Base-by-base conservation (phyloP, 306 rosid species). In the Chamaecrista fasciculata region DNA sequence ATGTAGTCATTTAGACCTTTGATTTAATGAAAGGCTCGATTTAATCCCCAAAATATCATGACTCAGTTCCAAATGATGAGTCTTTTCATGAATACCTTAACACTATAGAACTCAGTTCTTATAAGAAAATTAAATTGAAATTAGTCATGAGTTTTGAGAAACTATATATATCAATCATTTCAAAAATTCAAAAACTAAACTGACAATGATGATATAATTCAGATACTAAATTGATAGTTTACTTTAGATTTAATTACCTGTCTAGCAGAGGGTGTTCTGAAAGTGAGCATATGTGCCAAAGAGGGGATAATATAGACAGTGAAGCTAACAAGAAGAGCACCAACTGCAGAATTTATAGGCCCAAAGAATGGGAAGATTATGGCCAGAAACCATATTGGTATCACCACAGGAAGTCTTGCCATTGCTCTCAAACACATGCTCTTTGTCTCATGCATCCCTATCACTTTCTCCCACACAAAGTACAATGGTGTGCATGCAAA, bases 391-490 rank as follows among this genome's bases (percentile, higher is more conserved):
- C 99, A 94, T 21, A 94, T 89, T 1, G 99, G 99, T 16, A 94
- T 80, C 37, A 94, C 99, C 81, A 94, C 97, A 0, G 99, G 99
- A 46, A 94, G 77, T 74, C 99, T 87, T 40, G 88, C 99, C 11
- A 91, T 42, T 25, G 99, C 99, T 78, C 99, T 84, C 40, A 88
- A 0, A 46, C 92, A 94, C 5, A 94, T 70, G 85, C 99, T 94
- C 62, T 19, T 94, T 23, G 99, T 84, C 75, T 88, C 96, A 58
- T 94, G 99, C 97, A 94, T 94, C 51, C 97, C 99, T 21, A 94
- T 91, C 71, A 89, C 96, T 81, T 94, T 94, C 89, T 94, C 99
- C 99, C 99, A 94, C 59, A 94, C 99, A 53, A 94, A 94, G 85
- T 94, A 94, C 78, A 94, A 39, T n/a, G 99, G 99, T 15, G 99